Conservation (phyloP, 2,329 filamentous ascomycete genomes). For the Sphaerulina musiva region DNA sequence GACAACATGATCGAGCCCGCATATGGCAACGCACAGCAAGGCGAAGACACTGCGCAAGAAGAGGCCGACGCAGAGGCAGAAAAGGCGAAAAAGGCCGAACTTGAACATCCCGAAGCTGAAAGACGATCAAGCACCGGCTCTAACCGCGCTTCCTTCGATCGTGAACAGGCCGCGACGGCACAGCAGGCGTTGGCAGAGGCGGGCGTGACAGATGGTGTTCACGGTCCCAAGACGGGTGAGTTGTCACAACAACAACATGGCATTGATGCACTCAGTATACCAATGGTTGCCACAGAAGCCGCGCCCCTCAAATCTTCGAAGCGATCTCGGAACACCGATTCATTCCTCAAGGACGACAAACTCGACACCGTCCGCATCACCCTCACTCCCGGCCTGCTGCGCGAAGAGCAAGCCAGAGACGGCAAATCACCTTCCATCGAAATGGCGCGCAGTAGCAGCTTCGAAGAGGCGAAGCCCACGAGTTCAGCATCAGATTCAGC, state of each 20-base stretch:
- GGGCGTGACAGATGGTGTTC: constrained; percentile 14
- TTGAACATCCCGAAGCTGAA: constrained; percentile 20
- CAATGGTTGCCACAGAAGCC: constrained; percentile 29
- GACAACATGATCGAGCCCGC: constrained; percentile 28
- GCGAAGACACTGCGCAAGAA: constrained; percentile 18
- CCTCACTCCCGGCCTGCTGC: constrained; percentile 82
- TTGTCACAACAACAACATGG: constrained; percentile 9
- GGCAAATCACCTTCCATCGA: constrained; percentile 29
- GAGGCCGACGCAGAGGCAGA: constrained; percentile 20
- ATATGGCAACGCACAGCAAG: constrained; percentile 19
- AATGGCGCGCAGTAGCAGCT: constrained; percentile 51
- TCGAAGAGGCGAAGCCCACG: constrained; percentile 70
- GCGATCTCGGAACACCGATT: constrained; percentile 87
- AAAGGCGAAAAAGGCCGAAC: constrained; percentile 21
- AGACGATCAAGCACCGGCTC: constrained; percentile 23
- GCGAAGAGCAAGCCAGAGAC: constrained; percentile 60
- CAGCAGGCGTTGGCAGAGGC: constrained; percentile 22
- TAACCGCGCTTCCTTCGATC: constrained; percentile 29
- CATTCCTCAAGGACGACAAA: constrained; percentile 94
- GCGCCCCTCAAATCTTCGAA: constrained; percentile 53
- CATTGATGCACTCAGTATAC: constrained; percentile 18
- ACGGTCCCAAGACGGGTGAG: constrained; percentile 29
- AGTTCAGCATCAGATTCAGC: constrained; percentile 54
- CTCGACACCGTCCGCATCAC: constrained; percentile 97
- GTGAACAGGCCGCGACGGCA: constrained; percentile 29